Evolutionary conservation across 352 stramenopile genomes (phyloP).

Genomic region (Pythium utonaiense): DNA sequence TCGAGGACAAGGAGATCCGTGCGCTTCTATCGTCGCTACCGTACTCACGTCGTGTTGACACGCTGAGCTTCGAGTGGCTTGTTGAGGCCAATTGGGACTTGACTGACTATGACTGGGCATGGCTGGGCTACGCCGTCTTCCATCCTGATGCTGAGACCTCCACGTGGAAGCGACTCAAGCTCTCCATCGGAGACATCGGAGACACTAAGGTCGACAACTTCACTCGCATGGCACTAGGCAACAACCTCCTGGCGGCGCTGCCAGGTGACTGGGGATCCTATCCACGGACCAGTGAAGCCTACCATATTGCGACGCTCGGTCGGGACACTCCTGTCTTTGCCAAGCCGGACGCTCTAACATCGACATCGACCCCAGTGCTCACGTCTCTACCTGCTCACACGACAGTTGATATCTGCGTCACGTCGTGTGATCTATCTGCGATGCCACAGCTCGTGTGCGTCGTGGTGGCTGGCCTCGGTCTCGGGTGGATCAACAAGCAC

Average conservation of each 20-base stretch:
- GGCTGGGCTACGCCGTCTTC: background rate
- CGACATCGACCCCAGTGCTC: too few species aligned
- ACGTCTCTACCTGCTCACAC: too few species aligned
- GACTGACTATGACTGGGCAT: background rate
- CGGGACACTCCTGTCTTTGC: too few species aligned
- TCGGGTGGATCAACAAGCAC: background rate
- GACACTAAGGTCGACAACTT: background rate
- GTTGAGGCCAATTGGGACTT: background rate
- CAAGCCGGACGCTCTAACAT: too few species aligned
- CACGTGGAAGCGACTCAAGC: background rate
- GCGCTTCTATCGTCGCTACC: background rate
- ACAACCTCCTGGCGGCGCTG: background rate
- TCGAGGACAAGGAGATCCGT: background rate
- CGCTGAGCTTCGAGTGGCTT: background rate
- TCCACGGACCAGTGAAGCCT: background rate
- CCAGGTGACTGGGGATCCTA: background rate
- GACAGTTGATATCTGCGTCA: too few species aligned
- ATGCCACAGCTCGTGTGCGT: background rate
- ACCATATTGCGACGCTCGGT: background rate
- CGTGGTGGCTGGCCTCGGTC: background rate
- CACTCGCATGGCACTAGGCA: background rate
- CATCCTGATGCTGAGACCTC: background rate
- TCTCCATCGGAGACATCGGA: background rate
- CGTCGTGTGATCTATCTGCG: background rate
- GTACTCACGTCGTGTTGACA: background rate